Base-by-base conservation (phyloP, 257 asterid species). In the Penstemon eatonii region DNA sequence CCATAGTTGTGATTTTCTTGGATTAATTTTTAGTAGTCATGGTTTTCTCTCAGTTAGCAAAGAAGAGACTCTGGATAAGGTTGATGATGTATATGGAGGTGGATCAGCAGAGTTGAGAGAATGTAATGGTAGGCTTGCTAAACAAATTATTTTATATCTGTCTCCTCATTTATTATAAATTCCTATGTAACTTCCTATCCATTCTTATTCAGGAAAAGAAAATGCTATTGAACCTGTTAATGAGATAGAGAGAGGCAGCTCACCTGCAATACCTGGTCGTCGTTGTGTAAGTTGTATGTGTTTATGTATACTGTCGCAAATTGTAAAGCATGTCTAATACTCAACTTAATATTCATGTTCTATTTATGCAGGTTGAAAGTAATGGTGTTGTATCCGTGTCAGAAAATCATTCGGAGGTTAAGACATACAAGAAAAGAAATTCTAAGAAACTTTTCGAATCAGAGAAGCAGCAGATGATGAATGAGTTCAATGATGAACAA, bases 231-330 rank as follows among this genome's bases (percentile, higher is more conserved):
- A 71, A 63, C 62, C 60, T 49, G 57, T 42, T 50, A 53, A 61
- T 68, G 81, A 75, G 68, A 69, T 67, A 39, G 83, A 83, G 58
- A 66, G 80, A 68, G 80, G 60, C 66, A 69, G 80, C 76, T 79
- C 85, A 51, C 82, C 85, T 66, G 87, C 52, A 43, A 66, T 75
- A 71, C 79, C 83, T 82, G 96, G 93, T 86, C 95, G 91, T 84
- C 88, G 87, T 87, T 87, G 87, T 94, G 99, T 94, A 94, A 94
- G 98, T 94, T 94, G 96, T 90, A 93, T 88, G 96, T 92, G 90
- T 83, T 85, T 88, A 70, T 83, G 84, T 83, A 78, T 84, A 68
- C 80, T 66, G 81, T 62, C 59, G 75, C 75, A 77, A 64, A 46
- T 79, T 77, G 70, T 72, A 65, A 72, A 75, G 79, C 73, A 69